Evolutionary conservation across 768 basidiomycete species (phyloP), one percentile per base, ranked within the genome.

Genomic region (Russula foetens): DNA sequence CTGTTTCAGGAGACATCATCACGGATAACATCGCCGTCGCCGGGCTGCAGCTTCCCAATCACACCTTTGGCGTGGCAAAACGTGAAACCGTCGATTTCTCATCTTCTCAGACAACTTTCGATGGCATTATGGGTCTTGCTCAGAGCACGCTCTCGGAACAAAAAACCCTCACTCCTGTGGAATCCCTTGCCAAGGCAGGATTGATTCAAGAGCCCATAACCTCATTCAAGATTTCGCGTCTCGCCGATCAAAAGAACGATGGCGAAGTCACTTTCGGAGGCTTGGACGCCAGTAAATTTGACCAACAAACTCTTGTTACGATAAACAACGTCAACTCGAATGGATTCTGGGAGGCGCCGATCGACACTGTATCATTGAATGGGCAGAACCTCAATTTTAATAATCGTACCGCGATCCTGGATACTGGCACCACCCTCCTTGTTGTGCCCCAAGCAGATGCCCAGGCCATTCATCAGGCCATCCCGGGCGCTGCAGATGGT

Each of bases 241-340:
- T 86, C 35, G 77, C 80, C 9, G 90, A 92, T 69, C 74, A 79
- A 66, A 71, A 75, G 69, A 86, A 86, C 65, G 86, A 91, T 65
- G 91, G 91, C 53, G 80, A 90, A 73, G 79, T 93, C 60, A 90
- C 90, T 8, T 88, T 94, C 63, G 92, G 91, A 35, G 86, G 80
- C 14, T 77, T 91, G 35, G 88, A 93, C 72, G 14, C 73, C 9
- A 75, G 80, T 63, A 90, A 92, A 72, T 89, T 90, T 70, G 79
- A 84, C 65, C 57, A 77, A 7, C 60, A 67, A 19, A 84, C 88
- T 2, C 75, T 89, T 39, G 76, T 80, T 45, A 83, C 80, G 0
- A 58, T 91, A 53, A 66, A 71, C 55, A 91, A 90, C 66, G 81
- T 88, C 70, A 89, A 81, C 71, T 48, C 62, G 7, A 62, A 76